Conservation (phyloP, 805 yeast species). For the Ogataea minuta region DNA sequence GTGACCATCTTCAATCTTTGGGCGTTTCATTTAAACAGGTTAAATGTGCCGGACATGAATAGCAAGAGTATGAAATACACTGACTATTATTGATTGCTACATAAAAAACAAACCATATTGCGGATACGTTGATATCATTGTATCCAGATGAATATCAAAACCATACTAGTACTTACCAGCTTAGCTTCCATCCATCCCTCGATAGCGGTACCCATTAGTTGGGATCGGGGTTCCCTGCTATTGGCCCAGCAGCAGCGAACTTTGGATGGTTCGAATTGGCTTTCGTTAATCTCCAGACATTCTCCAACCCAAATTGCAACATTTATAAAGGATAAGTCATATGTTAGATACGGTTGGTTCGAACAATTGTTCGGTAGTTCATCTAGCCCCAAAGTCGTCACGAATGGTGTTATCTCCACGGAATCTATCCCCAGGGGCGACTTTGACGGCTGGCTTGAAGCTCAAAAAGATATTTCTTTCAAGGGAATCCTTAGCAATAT, state of each 20-base stretch:
- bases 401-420: conserved; percentile 23
- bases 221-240: conserved; percentile 1
- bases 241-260: neutral
- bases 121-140: conserved; percentile 9
- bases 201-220: conserved; percentile 13
- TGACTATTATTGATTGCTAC: conserved; percentile 2
- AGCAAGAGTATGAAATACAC: conserved; percentile 1
- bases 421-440: conserved; percentile 32
- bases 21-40: conserved; percentile 7
- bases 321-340: neutral
- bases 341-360: conserved; percentile 1
- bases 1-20: conserved; percentile 8
- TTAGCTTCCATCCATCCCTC: conserved; percentile 3
- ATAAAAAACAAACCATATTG: conserved; percentile 1
- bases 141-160: conserved; percentile 10
- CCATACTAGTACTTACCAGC: conserved; percentile 6
- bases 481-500: conserved; percentile 50
- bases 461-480: conserved; percentile 44
- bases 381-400: conserved; percentile 9
- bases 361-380: neutral
- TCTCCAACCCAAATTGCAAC: conserved; percentile 15
- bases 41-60: neutral
- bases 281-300: conserved; percentile 7
- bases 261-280: conserved; percentile 6
- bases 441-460: conserved; percentile 48